These are phyloP conservation scores for Nigrospora sphaerica DNA, from an alignment of 2,329 filamentous ascomycete genomes.

Conservation along the genomic window DNA sequence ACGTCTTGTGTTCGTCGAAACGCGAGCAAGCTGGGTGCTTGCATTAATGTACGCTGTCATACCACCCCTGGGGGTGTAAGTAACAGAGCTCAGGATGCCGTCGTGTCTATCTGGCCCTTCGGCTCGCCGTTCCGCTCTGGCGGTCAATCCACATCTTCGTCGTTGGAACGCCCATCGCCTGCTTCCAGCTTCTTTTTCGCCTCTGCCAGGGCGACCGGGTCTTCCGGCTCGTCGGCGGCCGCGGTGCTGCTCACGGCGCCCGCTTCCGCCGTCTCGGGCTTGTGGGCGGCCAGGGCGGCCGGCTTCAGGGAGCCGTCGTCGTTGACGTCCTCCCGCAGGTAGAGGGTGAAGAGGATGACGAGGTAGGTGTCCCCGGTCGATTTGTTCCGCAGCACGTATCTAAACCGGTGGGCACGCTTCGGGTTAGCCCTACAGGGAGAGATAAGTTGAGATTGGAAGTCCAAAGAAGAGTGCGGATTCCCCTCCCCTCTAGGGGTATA, in stretches of 20 bases:
- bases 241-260: constrained; percentile 6
- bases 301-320: constrained; percentile 49
- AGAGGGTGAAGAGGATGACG: constrained; percentile 72
- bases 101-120: too few relatives aligned
- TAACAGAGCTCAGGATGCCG: too few relatives aligned
- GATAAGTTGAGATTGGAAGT: constrained; percentile 14
- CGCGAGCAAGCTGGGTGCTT: not conserved
- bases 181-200: constrained; percentile 27
- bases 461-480: constrained; percentile 2
- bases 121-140: too few relatives aligned
- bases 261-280: constrained; percentile 19
- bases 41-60: not conserved
- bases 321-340: constrained; percentile 60
- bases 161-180: constrained; percentile 21
- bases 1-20: too few relatives aligned
- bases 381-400: constrained; percentile 85
- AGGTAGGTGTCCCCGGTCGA: constrained; percentile 68
- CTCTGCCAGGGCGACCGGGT: constrained; percentile 22
- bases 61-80: too few relatives aligned
- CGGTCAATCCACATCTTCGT: constrained; percentile 37
- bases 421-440: constrained; percentile 17
- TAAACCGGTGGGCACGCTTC: constrained; percentile 73
- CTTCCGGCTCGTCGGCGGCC: constrained; percentile 16
- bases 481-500: not conserved
- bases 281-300: constrained; percentile 21